These are phyloP conservation scores for Podaxis pistillaris DNA, from an alignment of 768 basidiomycete species.

Conservation along the genomic window DNA sequence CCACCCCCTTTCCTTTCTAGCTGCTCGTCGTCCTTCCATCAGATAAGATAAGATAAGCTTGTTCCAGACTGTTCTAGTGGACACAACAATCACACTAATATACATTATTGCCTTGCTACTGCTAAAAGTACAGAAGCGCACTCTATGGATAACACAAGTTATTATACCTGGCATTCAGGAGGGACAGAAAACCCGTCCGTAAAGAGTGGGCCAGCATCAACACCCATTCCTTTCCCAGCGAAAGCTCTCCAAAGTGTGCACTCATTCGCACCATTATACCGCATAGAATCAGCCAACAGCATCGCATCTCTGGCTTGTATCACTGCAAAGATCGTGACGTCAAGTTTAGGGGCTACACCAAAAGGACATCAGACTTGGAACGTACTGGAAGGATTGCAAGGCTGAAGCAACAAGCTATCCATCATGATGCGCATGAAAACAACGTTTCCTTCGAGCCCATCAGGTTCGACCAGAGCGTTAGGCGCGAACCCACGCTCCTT, in stretches of 20 bases:
- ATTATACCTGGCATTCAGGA: conserved; percentile 21
- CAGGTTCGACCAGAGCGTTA: conserved; percentile 39
- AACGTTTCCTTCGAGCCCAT: conserved; percentile 43
- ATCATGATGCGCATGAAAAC: conserved; percentile 52
- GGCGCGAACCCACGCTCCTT: conserved; percentile 32
- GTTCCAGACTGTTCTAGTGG: not conserved
- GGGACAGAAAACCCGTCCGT: conserved; percentile 22
- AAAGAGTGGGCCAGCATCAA: conserved; percentile 25
- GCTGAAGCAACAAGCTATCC: conserved; percentile 47
- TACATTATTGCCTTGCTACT: too few species aligned
- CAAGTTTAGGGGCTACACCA: not conserved
- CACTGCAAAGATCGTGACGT: not conserved
- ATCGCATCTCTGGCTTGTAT: conserved; percentile 11
- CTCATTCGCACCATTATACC: conserved; percentile 8
- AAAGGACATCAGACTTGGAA: not conserved
- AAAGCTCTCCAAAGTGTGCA: conserved; percentile 37
- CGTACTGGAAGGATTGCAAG: conserved; percentile 50
- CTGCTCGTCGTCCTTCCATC: not conserved
- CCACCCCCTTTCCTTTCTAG: conserved; percentile 1
- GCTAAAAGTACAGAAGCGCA: too few species aligned
- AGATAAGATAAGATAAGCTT: conserved; percentile 10
- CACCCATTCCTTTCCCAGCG: conserved; percentile 47
- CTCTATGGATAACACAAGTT: too few species aligned
- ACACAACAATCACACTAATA: too few species aligned
- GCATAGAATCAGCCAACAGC: not conserved